Percentiles rank a stretch among this genome's conserved stretches.
Evolutionary conservation across 768 basidiomycete species (phyloP).

Genomic region (Epithele typhae): DNA sequence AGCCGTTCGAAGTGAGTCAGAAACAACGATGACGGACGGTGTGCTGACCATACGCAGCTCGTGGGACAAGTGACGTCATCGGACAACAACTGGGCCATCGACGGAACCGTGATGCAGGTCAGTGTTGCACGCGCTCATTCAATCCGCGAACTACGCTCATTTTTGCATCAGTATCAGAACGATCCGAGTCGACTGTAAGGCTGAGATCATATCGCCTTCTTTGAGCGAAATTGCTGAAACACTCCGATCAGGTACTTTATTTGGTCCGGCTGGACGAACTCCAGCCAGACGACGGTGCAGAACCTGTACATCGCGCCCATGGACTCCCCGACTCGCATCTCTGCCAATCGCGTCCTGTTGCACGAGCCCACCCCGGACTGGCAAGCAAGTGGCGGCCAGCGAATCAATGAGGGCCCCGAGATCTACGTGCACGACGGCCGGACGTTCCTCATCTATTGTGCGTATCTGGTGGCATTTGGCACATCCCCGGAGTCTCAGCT

Average conservation of each 20-base stretch:
- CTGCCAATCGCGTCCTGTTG: background rate
- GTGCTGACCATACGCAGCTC: too few relatives aligned
- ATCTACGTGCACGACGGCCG: conserved; percentile 1
- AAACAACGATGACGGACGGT: too few relatives aligned
- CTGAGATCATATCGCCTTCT: too few relatives aligned
- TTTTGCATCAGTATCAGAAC: background rate
- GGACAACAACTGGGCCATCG: conserved; percentile 2
- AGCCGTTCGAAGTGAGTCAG: background rate
- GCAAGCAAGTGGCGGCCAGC: background rate
- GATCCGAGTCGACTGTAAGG: background rate
- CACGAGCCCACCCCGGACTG: background rate
- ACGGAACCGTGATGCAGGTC: background rate
- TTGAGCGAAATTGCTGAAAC: too few relatives aligned
- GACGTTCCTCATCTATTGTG: conserved; percentile 3
- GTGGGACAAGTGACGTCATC: background rate
- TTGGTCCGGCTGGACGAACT: conserved; percentile 1
- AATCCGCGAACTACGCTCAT: background rate
- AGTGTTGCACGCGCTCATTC: background rate
- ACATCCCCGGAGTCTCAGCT: too few relatives aligned
- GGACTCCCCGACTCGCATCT: background rate
- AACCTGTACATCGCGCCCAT: conserved; percentile 1
- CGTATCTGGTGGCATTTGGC: background rate
- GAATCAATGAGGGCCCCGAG: conserved; percentile 1
- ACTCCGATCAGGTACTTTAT: conserved; percentile 1
- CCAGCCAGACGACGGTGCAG: background rate